phyloP scores from a whole-genome alignment of 2,329 filamentous ascomycete species.

The Teratosphaeria viscida region DNA sequence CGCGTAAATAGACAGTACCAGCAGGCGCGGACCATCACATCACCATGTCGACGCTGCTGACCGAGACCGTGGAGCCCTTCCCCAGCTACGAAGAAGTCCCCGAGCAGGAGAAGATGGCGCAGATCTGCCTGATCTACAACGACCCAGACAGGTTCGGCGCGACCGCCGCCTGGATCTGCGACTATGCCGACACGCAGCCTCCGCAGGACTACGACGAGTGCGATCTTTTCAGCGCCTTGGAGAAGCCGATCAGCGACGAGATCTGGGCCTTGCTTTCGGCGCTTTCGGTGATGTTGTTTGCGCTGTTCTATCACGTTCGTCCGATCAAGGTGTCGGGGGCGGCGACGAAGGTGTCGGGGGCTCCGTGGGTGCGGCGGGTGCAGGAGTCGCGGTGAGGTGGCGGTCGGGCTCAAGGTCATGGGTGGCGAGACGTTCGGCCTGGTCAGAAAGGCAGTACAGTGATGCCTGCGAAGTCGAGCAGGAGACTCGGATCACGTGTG shows the following conservation, averaged over 20 bases:
- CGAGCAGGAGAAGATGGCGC: not conserved
- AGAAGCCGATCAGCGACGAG: not conserved
- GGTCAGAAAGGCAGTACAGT: not conserved
- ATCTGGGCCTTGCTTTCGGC: not conserved
- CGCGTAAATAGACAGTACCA: too few relatives aligned
- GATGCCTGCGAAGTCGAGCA: too few relatives aligned
- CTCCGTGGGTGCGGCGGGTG: not conserved
- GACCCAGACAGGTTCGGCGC: not conserved
- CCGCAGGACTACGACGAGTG: not conserved
- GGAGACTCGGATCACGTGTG: too few relatives aligned
- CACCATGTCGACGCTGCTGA: not conserved
- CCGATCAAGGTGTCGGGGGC: not conserved
- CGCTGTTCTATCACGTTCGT: not conserved
- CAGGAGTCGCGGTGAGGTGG: not conserved
- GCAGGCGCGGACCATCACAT: not conserved
- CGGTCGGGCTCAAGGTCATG: not conserved
- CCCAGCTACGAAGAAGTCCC: not conserved
- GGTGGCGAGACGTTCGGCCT: not conserved
- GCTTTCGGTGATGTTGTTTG: not conserved
- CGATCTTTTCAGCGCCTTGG: not conserved
- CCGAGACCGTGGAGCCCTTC: not conserved
- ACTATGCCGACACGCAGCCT: not conserved
- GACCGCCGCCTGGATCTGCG: not conserved
- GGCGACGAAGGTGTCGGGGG: not conserved
- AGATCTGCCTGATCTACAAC: not conserved